A percentile compares a stretch with the other conserved stretches of the same genome.
Evolutionary conservation across 768 basidiomycete genomes (phyloP).

Genomic region (Dendrothele bispora): DNA sequence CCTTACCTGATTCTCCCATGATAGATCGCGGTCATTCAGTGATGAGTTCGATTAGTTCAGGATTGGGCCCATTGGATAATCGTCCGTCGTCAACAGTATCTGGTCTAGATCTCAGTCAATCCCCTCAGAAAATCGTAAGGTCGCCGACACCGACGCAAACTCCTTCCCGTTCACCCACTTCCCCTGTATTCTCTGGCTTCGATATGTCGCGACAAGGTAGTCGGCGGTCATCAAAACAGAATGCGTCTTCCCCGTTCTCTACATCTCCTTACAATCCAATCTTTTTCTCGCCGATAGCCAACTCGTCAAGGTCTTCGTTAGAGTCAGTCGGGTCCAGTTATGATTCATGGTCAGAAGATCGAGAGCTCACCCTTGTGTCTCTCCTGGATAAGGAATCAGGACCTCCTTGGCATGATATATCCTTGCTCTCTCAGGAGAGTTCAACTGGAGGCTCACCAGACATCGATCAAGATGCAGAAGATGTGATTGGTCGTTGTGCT

Average conservation of each 20-base stretch:
- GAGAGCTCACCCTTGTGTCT: slow-evolving; percentile 52
- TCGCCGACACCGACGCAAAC: slow-evolving; percentile 71
- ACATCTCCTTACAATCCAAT: slow-evolving; percentile 55
- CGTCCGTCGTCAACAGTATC: slow-evolving; percentile 49
- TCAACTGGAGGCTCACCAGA: slow-evolving; percentile 52
- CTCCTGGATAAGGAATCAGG: slow-evolving; percentile 53
- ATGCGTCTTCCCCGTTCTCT: slow-evolving; percentile 49
- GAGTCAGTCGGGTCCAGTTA: slow-evolving; percentile 85
- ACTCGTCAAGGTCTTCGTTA: slow-evolving; percentile 77
- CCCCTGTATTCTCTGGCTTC: slow-evolving; percentile 47
- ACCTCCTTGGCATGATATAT: slow-evolving; percentile 66
- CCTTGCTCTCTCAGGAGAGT: slow-evolving; percentile 43
- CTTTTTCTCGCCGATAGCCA: slow-evolving; percentile 68
- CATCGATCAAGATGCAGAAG: slow-evolving; percentile 62
- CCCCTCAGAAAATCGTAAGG: slow-evolving; percentile 43
- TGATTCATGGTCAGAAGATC: slow-evolving; percentile 74
- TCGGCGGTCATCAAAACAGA: slow-evolving; percentile 57
- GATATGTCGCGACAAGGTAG: slow-evolving; percentile 39
- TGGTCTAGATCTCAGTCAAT: slow-evolving; percentile 49
- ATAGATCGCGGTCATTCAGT: slow-evolving; percentile 36
- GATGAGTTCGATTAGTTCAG: slow-evolving; percentile 26
- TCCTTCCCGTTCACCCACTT: slow-evolving; percentile 51
- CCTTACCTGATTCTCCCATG: slow-evolving; percentile 60
- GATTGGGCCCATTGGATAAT: slow-evolving; percentile 28
- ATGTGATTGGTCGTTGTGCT: slow-evolving; percentile 60